phyloP scores from a whole-genome alignment of 164 flowering plant genomes.

The Buxus sempervirens region DNA sequence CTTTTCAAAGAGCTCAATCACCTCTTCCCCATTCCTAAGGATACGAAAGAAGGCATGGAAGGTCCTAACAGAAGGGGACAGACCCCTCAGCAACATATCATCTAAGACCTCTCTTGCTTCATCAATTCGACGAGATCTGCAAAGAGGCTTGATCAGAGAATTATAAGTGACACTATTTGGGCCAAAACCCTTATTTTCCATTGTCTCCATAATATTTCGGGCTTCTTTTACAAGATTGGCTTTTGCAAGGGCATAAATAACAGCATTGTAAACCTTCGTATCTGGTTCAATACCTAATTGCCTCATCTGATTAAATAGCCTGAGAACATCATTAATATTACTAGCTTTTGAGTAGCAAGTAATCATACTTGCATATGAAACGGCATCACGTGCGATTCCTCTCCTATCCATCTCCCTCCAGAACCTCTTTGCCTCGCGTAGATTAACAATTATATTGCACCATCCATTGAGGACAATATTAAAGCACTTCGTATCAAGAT shows the following conservation, averaged over 20 bases:
- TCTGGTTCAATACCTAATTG: constrained; percentile 52
- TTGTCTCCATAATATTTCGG: constrained; percentile 46
- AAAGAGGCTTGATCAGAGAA: constrained; percentile 73
- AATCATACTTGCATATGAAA: constrained; percentile 62
- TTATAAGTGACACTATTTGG: constrained; percentile 67
- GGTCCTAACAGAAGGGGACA: constrained; percentile 57
- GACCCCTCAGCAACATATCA: constrained; percentile 57
- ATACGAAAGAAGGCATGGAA: constrained; percentile 66
- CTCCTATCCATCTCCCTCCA: constrained; percentile 71
- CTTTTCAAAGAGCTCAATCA: constrained; percentile 54
- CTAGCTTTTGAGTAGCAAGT: constrained; percentile 62
- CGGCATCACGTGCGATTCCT: constrained; percentile 52
- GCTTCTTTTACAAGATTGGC: constrained; percentile 59
- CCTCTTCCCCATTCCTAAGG: constrained; percentile 56
- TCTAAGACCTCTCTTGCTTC: constrained; percentile 54
- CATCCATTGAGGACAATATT: constrained; percentile 84
- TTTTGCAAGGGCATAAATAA: constrained; percentile 73
- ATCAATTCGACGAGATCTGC: constrained; percentile 43
- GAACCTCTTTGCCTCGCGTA: constrained; percentile 61
- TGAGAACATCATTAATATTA: constrained; percentile 48
- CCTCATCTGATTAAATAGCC: constrained; percentile 59
- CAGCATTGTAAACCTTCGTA: constrained; percentile 76
- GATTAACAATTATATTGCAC: constrained; percentile 61
- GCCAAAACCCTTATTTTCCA: constrained; percentile 62
- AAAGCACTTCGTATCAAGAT: constrained; percentile 69